Base-by-base conservation (phyloP, 2,329 filamentous ascomycete genomes). In the Chalara sp. region DNA sequence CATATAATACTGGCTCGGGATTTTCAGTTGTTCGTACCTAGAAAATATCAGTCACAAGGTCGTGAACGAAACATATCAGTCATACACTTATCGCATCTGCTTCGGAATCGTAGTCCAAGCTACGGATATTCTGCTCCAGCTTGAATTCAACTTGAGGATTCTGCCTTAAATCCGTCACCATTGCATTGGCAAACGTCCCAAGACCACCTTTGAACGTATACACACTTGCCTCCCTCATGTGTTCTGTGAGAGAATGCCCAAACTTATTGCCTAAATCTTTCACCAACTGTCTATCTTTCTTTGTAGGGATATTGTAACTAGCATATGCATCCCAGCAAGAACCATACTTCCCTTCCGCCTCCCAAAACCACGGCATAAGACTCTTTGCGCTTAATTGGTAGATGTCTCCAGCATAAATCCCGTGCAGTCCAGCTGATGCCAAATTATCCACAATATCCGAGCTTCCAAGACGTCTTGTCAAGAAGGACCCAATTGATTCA, bases 391-490 rank as follows among this genome's bases (percentile, higher is more conserved):
- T 96, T 47, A 97, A 73, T 63, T 85, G 78, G 65, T 87, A 82
- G 45, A 95, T 81, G 68, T 96, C 87, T 5, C 93, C 93, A 28
- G 91, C 93, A 67, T 95, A 96, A 52, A 97, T 89, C 41, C 93
- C 93, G 67, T 97, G 93, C 48, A 89, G 62, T 63, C 83, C 70
- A 47, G 84, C 89, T 5, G 89, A 96, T 6, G 82, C 69, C 13
- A 96, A 49, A 60, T 95, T 91, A 58, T 93, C 76, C 11, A 81
- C 81, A 6, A 87, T 56, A 33, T 72, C 66, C 28, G 74, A 71
- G 42, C 76, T 74, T 5, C 68, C 68, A 12, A 84, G 65, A 6
- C 80, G 68, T 32, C 81, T 71, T 2, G 70, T 67, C 6, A 89
- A 65, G 63, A 86, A 92, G 1, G 78, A 75, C 32, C 79, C 83